Evolutionary conservation across 805 yeast species (phyloP), one percentile per base, ranked within the genome.

Genomic region (Cyberlindnera euphorbiiphila): DNA sequence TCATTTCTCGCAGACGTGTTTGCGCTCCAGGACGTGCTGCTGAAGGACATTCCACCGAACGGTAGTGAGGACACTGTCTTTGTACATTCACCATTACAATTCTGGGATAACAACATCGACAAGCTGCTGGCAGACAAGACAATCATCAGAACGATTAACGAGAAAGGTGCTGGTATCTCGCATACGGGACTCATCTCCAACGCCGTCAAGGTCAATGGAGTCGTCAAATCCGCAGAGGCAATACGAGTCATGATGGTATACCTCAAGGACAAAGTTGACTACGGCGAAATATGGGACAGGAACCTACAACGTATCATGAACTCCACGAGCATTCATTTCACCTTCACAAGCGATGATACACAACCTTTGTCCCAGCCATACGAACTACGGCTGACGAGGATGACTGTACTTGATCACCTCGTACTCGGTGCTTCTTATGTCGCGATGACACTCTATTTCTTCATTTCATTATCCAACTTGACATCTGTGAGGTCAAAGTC

Each of bases 401-500:
- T 55, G 39, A 39, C 39, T 5, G 19, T 7, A 7, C 6, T 44
- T 9, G 65, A 61, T 25, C 49, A 49, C 17, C 33, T 56, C 9
- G 26, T 64, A 0, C 34, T 62, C 12, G 35, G 40, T 12, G 23
- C 42, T 3, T 54, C 43, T 6, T 67, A 54, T 51, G 43, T 47
- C 9, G 47, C 64, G 4, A 47, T 65, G 2, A 35, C 57, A 1
- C 19, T 60, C 1, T 68, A 65, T 43, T 53, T 65, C 25, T 15
- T 61, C 5, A 42, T 72, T 4, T 61, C 72, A 5, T 43, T 72
- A n/a, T 46, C 61, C 11, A 69, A 68, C 37, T 45, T 71, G 18
- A 60, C 64, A 20, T 53, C 67, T 11, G 68, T 73, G 9, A 67
- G 66, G 33, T 74, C 79, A 5, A 64, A 66, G 47, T 25, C 56